phyloP scores from a whole-genome alignment of 2,329 filamentous ascomycete species.

The Alternaria novae-zelandiae region DNA sequence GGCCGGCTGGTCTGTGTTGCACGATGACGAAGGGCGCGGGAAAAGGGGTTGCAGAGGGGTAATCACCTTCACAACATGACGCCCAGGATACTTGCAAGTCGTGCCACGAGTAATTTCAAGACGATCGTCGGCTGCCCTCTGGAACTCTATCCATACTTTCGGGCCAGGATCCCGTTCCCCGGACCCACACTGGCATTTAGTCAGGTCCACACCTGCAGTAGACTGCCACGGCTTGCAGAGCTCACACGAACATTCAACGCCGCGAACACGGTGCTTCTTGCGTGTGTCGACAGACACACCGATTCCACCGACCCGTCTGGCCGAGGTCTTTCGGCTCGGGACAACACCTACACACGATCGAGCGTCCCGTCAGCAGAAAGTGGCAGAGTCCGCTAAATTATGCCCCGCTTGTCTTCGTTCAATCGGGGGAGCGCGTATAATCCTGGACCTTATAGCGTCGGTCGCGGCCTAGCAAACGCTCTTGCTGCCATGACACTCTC shows the following conservation, averaged over 20 bases:
- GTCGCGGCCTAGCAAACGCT: slow-evolving; percentile 24
- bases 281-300: not conserved
- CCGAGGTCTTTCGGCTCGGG: slow-evolving; percentile 2
- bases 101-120: slow-evolving; percentile 37
- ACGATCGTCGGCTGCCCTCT: slow-evolving; percentile 41
- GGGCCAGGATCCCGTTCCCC: slow-evolving; percentile 45
- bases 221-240: slow-evolving; percentile 14
- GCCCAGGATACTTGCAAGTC: slow-evolving; percentile 26
- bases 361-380: slow-evolving; percentile 16
- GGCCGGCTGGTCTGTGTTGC: slow-evolving; percentile 16
- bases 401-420: slow-evolving; percentile 24
- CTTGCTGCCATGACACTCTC: slow-evolving; percentile 14
- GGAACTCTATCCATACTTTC: slow-evolving; percentile 40
- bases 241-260: slow-evolving; percentile 1
- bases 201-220: slow-evolving; percentile 28
- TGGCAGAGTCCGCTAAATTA: slow-evolving; percentile 13
- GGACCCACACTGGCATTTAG: slow-evolving; percentile 39
- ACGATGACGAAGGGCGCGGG: slow-evolving; percentile 31
- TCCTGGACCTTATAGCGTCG: slow-evolving; percentile 22
- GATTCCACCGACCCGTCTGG: slow-evolving; percentile 4
- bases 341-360: slow-evolving; percentile 4
- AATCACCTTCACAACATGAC: slow-evolving; percentile 23
- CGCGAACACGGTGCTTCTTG: slow-evolving; percentile 3
- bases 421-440: slow-evolving; percentile 19
- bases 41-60: slow-evolving; percentile 27